Conservation (phyloP, 108 stramenopile species). For the Ochromonas danica region DNA sequence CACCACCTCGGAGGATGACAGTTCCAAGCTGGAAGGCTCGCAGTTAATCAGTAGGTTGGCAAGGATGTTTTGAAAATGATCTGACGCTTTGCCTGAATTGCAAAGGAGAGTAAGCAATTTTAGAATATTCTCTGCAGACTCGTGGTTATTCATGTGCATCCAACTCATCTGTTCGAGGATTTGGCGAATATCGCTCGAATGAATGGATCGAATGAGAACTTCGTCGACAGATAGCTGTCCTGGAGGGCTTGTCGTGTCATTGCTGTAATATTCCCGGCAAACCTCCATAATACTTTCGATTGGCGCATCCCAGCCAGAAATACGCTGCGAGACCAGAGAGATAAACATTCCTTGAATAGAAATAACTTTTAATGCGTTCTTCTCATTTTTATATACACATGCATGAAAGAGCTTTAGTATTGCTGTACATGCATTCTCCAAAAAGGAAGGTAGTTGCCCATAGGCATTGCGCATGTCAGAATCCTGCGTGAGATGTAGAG, state of each 20-base stretch:
- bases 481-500: background rate
- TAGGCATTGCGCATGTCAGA: background rate
- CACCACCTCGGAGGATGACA: background rate
- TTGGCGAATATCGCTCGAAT: conserved; percentile 2
- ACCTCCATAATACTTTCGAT: background rate
- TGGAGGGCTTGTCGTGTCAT: background rate
- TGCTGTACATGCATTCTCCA: background rate
- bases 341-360: conserved; percentile 1
- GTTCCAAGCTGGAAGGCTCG: background rate
- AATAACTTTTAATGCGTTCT: conserved; percentile 23
- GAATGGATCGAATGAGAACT: background rate
- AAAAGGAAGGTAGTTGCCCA: background rate
- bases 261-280: too few relatives aligned
- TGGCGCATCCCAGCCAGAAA: conserved; percentile 25
- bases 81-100: background rate
- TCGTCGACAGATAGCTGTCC: background rate
- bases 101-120: background rate
- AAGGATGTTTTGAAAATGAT: background rate
- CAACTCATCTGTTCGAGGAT: conserved; percentile 20
- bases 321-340: background rate
- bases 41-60: background rate
- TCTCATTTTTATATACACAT: conserved; percentile 24
- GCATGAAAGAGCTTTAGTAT: conserved; percentile 18
- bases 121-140: background rate
- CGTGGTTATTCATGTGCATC: conserved; percentile 5